Evolutionary conservation across 257 asterid genomes (phyloP).

Genomic region (Penstemon eatonii): DNA sequence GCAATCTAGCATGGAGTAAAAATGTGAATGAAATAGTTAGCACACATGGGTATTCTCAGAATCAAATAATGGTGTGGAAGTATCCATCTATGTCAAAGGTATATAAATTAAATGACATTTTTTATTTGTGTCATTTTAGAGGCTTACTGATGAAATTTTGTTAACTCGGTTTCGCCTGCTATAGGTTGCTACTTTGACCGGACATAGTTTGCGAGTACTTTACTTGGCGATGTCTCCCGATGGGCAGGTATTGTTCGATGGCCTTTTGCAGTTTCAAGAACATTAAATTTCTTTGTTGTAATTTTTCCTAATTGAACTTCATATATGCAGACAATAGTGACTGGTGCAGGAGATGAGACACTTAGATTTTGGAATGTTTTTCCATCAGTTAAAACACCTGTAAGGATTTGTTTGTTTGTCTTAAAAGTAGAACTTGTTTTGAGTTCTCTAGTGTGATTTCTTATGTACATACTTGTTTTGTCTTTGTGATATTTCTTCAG

Average conservation of each 20-base stretch:
- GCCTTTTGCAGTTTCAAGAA: neutral
- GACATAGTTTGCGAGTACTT: conserved; percentile 84
- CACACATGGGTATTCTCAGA: conserved; percentile 98
- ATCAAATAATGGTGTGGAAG: conserved; percentile 98
- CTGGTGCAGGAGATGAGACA: conserved; percentile 98
- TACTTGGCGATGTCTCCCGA: conserved; percentile 96
- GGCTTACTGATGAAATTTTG: neutral
- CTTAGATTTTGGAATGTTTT: conserved; percentile 89
- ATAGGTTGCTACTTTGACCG: conserved; percentile 92
- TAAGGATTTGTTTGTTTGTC: conserved; percentile 34
- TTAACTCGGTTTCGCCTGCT: neutral
- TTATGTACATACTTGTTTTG: neutral
- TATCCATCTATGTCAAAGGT: conserved; percentile 95
- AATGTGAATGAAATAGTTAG: conserved; percentile 95
- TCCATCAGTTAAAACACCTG: conserved; percentile 82
- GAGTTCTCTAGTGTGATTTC: neutral
- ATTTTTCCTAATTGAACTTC: neutral
- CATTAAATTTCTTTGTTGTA: neutral
- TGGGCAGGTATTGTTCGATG: conserved; percentile 69
- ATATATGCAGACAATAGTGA: conserved; percentile 76
- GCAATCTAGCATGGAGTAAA: conserved; percentile 95
- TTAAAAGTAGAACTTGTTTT: neutral
- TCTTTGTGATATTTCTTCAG: conserved; percentile 35
- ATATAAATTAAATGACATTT: neutral
- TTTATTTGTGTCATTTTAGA: neutral